Conservation (phyloP, 75 land plant genomes). For the Pseudotsuga menziesii region DNA sequence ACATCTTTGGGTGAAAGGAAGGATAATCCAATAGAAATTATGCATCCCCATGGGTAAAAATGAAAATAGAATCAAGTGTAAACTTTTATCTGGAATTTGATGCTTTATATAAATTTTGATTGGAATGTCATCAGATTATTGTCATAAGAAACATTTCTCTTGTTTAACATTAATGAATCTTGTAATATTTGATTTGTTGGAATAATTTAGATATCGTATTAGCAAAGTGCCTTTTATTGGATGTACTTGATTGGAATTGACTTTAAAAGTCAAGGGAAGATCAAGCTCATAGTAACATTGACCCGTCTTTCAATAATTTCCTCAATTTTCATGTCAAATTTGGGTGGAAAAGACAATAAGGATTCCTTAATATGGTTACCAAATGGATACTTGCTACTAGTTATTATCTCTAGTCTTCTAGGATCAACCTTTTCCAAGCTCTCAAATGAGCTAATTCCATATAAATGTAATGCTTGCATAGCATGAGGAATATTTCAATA, state of each 20-base stretch:
- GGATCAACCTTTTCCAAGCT: conserved; percentile 81
- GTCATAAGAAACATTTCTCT: neutral
- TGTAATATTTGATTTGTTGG: neutral
- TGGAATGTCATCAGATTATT: neutral
- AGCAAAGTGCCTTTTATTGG: conserved; percentile 64
- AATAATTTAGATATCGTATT: conserved; percentile 53
- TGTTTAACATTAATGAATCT: neutral
- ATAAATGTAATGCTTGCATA: conserved; percentile 76
- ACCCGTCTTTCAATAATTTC: conserved; percentile 41
- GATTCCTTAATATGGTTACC: conserved; percentile 90
- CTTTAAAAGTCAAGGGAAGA: no score
- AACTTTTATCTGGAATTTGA: neutral
- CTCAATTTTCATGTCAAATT: conserved; percentile 68
- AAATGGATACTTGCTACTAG: conserved; percentile 93
- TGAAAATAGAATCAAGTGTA: neutral
- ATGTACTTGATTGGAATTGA: conserved; percentile 31
- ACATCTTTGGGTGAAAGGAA: conserved; percentile 6
- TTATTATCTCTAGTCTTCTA: conserved; percentile 83
- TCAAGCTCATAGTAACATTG: no score
- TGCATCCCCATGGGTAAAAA: neutral
- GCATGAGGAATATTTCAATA: neutral
- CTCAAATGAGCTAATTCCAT: conserved; percentile 74
- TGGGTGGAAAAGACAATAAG: conserved; percentile 74
- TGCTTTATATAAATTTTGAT: neutral
- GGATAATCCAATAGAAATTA: neutral